Conservation (phyloP, 2,329 filamentous ascomycete genomes). For the Pseudogymnoascus sp. region DNA sequence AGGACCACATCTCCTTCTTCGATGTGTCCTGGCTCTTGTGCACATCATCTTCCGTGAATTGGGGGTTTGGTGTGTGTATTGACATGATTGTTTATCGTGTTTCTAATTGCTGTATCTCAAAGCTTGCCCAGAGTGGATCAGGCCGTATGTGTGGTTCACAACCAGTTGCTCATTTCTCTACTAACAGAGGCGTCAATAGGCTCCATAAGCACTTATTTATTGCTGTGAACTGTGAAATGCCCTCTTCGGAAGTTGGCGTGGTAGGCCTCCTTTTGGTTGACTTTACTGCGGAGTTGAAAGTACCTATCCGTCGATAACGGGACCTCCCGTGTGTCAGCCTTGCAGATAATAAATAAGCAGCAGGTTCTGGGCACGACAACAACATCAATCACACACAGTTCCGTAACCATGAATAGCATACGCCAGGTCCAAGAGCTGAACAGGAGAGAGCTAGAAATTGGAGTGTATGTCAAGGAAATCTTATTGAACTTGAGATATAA, state of each 20-base stretch:
- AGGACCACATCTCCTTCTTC: conserved; percentile 89
- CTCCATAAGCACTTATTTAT: conserved; percentile 5
- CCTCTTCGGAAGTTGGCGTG: not conserved
- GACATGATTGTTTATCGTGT: conserved; percentile 16
- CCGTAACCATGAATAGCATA: conserved; percentile 74
- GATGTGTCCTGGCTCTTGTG: conserved; percentile 55
- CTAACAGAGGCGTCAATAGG: not conserved
- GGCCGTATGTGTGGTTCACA: conserved; percentile 4
- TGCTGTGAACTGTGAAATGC: not conserved
- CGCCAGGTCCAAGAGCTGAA: conserved; percentile 89
- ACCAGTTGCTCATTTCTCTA: conserved; percentile 2
- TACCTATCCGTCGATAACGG: conserved; percentile 7
- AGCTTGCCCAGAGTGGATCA: conserved; percentile 2
- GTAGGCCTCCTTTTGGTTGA: conserved; percentile 2
- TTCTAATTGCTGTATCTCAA: not conserved
- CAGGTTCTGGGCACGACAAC: not conserved
- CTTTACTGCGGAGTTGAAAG: conserved; percentile 3
- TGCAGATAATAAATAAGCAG: conserved; percentile 5
- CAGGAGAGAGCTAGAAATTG: conserved; percentile 85
- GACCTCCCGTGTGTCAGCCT: conserved; percentile 8
- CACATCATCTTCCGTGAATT: conserved; percentile 43
- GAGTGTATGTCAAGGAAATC: conserved; percentile 48
- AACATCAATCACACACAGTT: not conserved
- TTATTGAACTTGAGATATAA: not conserved
- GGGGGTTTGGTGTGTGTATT: conserved; percentile 44